Percentiles rank a stretch among this genome's conserved stretches.
Evolutionary conservation across 305 asterid genomes (phyloP).

Genomic region (Stenogyne calaminthoides): DNA sequence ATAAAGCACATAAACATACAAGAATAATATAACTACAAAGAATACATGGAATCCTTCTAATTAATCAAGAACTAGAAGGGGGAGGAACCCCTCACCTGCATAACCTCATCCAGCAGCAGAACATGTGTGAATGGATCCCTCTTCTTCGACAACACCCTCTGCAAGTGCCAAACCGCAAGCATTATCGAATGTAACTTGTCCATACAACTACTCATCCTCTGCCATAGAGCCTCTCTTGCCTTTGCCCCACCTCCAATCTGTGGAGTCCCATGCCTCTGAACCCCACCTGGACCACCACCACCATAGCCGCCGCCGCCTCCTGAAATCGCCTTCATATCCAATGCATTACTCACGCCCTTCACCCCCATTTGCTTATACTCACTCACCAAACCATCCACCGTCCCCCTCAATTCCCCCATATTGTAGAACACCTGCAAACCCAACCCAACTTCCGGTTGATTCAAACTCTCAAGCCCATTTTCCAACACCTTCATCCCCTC

Average conservation of each 20-base stretch:
- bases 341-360: conserved; percentile 67
- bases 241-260: conserved; percentile 82
- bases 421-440: conserved; percentile 93
- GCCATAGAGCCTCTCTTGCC: conserved; percentile 94
- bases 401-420: conserved; percentile 86
- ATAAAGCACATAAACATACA: not conserved
- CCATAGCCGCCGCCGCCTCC: conserved; percentile 50
- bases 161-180: conserved; percentile 94
- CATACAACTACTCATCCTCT: conserved; percentile 83
- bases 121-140: conserved; percentile 94
- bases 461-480: conserved; percentile 86
- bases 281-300: conserved; percentile 81
- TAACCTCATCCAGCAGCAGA: conserved; percentile 84
- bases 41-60: not conserved
- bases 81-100: conserved; percentile 53
- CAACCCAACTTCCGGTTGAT: conserved; percentile 92
- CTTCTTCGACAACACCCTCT: conserved; percentile 93
- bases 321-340: conserved; percentile 86
- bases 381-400: conserved; percentile 83
- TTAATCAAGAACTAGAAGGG: conserved; percentile 10
- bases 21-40: conserved; percentile 3
- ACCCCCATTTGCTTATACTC: conserved; percentile 80
- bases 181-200: conserved; percentile 82
- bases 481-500: conserved; percentile 88
- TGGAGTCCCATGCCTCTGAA: conserved; percentile 88